These are phyloP conservation scores for Chlamydomonas incerta DNA, from an alignment of 139 green algal genomes.

Conservation along the genomic window DNA sequence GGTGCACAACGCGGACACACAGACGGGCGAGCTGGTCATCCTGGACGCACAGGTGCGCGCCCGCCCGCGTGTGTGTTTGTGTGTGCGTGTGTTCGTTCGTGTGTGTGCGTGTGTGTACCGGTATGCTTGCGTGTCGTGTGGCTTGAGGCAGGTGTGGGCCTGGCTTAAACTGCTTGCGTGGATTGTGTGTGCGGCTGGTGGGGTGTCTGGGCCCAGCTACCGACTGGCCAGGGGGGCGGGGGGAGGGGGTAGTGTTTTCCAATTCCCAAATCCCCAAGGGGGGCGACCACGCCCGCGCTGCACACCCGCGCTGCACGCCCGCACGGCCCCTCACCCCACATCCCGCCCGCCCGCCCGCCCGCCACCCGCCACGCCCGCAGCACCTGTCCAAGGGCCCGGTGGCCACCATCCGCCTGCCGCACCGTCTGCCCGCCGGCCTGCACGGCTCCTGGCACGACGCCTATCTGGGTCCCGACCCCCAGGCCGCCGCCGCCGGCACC, in stretches of 20 bases:
- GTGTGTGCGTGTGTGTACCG: no score
- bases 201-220: no score
- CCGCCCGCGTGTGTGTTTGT: not conserved
- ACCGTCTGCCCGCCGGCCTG: constrained; percentile 67
- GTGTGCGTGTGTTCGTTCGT: not conserved
- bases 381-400: constrained; percentile 61
- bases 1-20: constrained; percentile 66
- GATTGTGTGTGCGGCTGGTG: no score
- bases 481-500: not conserved
- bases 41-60: constrained; percentile 58
- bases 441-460: constrained; percentile 64
- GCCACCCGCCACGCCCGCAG: not conserved
- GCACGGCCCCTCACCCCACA: not conserved
- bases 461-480: not conserved
- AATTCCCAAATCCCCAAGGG: no score
- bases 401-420: constrained; percentile 65
- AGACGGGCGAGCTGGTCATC: constrained; percentile 54
- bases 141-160: no score
- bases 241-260: no score
- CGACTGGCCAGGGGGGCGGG: no score
- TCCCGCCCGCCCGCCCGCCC: not conserved
- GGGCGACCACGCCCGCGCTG: no score
- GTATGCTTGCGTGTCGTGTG: no score
- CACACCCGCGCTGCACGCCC: no score
- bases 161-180: no score